A percentile compares a stretch with the other conserved stretches of the same genome.
Conservation (phyloP, 352 stramenopile species). For the Globisporangium alternatum region DNA sequence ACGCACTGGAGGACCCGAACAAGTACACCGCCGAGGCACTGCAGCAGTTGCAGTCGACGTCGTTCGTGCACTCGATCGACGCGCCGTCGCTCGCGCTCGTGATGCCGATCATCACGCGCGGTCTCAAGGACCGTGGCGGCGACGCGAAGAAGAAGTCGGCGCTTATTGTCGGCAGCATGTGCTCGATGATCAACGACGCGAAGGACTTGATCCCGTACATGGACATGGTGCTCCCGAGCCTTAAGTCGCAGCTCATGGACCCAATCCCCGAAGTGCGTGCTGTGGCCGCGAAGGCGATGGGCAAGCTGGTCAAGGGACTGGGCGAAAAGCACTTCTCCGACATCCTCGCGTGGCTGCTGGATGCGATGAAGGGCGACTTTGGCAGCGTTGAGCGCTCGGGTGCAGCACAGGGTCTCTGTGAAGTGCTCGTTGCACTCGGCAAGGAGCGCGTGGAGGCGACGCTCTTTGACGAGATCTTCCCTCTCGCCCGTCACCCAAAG, state of each 20-base stretch:
- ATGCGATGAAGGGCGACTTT: constrained; percentile 93
- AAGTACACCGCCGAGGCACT: constrained; percentile 92
- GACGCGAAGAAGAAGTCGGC: constrained; percentile 98
- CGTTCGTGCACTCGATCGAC: constrained; percentile 99
- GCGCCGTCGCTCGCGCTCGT: constrained; percentile 98
- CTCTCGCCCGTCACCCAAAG: constrained; percentile 92
- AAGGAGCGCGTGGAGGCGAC: constrained; percentile 70
- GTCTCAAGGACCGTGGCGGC: constrained; percentile 95
- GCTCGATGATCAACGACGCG: constrained; percentile 97
- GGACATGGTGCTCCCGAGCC: constrained; percentile 93
- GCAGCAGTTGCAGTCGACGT: constrained; percentile 96
- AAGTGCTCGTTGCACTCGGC: constrained; percentile 90
- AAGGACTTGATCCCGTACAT: constrained; percentile 98
- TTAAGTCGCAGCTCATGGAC: constrained; percentile 93
- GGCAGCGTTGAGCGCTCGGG: constrained; percentile 97
- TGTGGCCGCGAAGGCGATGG: constrained; percentile 94
- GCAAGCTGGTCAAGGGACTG: constrained; percentile 94
- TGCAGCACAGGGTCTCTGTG: constrained; percentile 97
- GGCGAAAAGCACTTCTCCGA: constrained; percentile 95
- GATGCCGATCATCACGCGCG: constrained; percentile 98
- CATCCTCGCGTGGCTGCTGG: constrained; percentile 96
- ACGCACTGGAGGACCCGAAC: constrained; percentile 95
- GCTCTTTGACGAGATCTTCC: constrained; percentile 94
- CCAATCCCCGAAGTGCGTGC: constrained; percentile 94
- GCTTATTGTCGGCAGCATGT: constrained; percentile 99